phyloP scores from a whole-genome alignment of 2,329 filamentous ascomycete species.

The Fusarium subglutinans region DNA sequence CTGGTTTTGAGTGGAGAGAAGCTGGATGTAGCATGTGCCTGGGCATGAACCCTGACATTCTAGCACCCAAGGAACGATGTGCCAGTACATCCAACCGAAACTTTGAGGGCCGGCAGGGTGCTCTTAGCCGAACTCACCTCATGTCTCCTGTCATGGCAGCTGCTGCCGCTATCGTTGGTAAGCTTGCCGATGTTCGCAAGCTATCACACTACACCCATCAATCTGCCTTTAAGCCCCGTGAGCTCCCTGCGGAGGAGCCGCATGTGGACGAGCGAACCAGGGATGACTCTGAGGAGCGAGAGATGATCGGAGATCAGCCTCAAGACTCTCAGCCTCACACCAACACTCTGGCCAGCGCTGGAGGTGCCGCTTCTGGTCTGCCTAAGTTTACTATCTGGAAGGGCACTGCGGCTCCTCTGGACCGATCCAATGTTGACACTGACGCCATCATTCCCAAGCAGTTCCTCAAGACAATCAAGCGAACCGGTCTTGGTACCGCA shows the following conservation, averaged over 20 bases:
- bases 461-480: constrained; percentile 99
- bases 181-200: constrained; percentile 90
- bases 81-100: constrained; percentile 97
- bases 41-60: constrained; percentile 98
- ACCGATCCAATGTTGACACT: constrained; percentile 94
- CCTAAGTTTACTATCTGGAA: constrained; percentile 85
- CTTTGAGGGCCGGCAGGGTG: constrained; percentile 96
- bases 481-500: constrained; percentile 87
- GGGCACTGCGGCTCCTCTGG: constrained; percentile 87
- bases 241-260: constrained; percentile 53
- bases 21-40: constrained; percentile 99
- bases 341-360: constrained; percentile 63
- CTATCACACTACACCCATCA: constrained; percentile 69
- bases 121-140: constrained; percentile 88
- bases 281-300: constrained; percentile 61
- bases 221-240: constrained; percentile 68
- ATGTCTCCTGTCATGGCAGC: constrained; percentile 99
- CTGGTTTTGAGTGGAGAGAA: constrained; percentile 98
- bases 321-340: constrained; percentile 72
- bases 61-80: constrained; percentile 90
- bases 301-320: constrained; percentile 65
- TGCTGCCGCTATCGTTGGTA: constrained; percentile 87
- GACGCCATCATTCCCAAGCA: constrained; percentile 99
- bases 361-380: constrained; percentile 68
- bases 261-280: constrained; percentile 63